Evolutionary conservation across 1,284 basidiomycete genomes (phyloP), one percentile per base, ranked within the genome.

Genomic region (Microbotryum scabiosae): DNA sequence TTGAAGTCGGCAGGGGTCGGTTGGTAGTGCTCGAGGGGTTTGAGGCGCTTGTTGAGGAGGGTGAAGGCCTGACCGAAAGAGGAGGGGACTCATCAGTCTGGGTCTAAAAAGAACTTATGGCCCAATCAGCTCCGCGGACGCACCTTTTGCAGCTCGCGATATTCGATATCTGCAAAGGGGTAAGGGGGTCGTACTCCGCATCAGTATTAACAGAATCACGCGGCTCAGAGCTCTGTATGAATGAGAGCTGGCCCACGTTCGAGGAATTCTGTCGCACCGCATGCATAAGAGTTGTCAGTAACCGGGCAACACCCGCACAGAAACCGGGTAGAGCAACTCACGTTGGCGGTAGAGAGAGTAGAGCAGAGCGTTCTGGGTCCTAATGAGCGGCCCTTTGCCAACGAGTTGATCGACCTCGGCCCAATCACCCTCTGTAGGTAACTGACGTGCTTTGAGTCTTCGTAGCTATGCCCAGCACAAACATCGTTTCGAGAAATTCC

Each of bases 1-100:
- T 77, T 74, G 61, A 78, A 79, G 68, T 79, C 78, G 59, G 75
- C 76, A 1, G 78, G 75, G 32, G 77, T 75, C 2, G 78, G 78
- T 63, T 79, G 78, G 60, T 78, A 80, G 61, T 79, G 78, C 59
- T 80, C 79, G 20, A 80, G 71, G 8, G 78, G 78, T 66, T 79
- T 79, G 30, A 80, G 70, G 1, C 78, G 72, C 62, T 79, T 79
- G 56, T 76, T 76, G 20, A 80, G 72, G 21, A 79, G 76, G 25
- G 78, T 79, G 71, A 80, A 80, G 1, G 78, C 79, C 61, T 71
- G 51, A 10, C n/a, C 46, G 30, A n/a, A 41, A 30, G 21, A 6
- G 10, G 4, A 36, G 18, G 8, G 25, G 7, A 30, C 30, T 49
- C 23, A n/a, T 49, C 47, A 49, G 20, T 18, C 18, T 41, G 14